Evolutionary conservation across 176 grass and related monocot species (phyloP).

Genomic region (Triticum turgidum): DNA sequence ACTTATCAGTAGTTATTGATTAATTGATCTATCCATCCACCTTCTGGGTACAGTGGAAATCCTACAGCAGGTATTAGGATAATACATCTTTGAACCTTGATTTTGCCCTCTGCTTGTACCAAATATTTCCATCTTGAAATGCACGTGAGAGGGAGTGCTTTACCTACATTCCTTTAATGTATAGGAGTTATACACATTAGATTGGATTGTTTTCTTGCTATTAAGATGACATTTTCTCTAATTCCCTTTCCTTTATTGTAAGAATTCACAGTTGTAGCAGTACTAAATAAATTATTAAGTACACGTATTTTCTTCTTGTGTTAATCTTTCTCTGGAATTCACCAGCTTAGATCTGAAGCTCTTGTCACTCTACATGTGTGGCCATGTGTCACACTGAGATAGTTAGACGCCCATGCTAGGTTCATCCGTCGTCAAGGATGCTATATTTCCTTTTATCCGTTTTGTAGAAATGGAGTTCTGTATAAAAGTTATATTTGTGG

Average conservation of each 20-base stretch:
- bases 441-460: background rate
- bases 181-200: background rate
- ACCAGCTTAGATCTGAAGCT: background rate
- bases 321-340: background rate
- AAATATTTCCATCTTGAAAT: conserved; percentile 13
- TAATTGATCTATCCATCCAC: background rate
- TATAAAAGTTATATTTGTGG: background rate
- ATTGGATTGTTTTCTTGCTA: background rate
- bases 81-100: background rate
- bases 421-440: background rate
- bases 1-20: background rate
- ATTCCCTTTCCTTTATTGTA: background rate
- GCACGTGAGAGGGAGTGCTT: background rate
- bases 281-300: background rate
- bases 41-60: background rate
- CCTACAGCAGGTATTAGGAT: background rate
- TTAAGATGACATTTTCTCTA: background rate
- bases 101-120: background rate
- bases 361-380: background rate
- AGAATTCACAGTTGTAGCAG: background rate
- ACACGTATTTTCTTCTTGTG: background rate
- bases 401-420: background rate
- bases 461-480: background rate
- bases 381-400: background rate
- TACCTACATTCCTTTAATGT: background rate